Evolutionary conservation across 768 basidiomycete genomes (phyloP), one percentile per base, ranked within the genome.

Genomic region (Dentipellis sp.): DNA sequence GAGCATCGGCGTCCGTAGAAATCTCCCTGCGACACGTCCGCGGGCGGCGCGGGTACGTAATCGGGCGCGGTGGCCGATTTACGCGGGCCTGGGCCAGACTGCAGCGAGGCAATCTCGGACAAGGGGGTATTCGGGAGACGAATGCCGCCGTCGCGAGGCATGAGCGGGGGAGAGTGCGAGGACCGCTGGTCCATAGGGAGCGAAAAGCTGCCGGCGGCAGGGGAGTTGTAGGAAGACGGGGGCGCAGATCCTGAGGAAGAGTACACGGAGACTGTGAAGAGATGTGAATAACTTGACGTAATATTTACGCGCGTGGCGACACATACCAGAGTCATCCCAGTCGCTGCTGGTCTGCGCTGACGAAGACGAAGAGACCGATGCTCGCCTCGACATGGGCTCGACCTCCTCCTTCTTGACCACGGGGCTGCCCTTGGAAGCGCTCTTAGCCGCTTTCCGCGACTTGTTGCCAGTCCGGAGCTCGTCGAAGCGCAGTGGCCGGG

Each of bases 381-480:
- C 73, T 49, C 88, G 76, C 34, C 86, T 74, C 17, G 56, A 82
- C 73, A 57, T 72, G 72, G 55, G 56, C 17, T 65, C 54, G 10
- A 50, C 12, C 58, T 59, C 64, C 67, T 88, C 86, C 69, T 81
- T 83, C 77, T 88, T 89, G 58, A 88, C 48, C 14, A 23, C 14
- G 19, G 48, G 14, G 3, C 29, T 72, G 59, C 62, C 66, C 37
- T 64, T 62, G 23, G 69, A 52, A 63, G 71, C 71, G 34, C 66
- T 63, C 63, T 71, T 68, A 48, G 68, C 65, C 61, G 76, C 74
- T 70, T 83, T 90, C 58, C 90, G 78, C 11, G 86, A 82, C 71
- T 91, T 91, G 71, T 84, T 85, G n/a, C 90, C 89, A 0, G 88
- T 85, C 5, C 90, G 82, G 42, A 93, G 79, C 69, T 92, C 91